phyloP scores from a whole-genome alignment of 2,329 filamentous ascomycete species.

The Verticillium dahliae region DNA sequence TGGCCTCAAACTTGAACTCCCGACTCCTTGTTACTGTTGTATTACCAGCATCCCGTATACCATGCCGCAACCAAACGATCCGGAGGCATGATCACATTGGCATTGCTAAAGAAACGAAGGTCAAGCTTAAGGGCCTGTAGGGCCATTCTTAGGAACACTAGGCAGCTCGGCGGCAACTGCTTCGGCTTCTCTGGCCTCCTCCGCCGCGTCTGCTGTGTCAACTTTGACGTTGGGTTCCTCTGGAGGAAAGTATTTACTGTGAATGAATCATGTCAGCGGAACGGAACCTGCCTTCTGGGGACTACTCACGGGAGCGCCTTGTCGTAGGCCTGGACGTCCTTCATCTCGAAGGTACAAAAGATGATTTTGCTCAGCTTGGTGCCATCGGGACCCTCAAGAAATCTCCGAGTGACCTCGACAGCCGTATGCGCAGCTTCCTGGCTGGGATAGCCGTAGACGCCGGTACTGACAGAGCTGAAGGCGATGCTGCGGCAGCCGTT shows the following conservation, averaged over 20 bases:
- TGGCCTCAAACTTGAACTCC: too few species aligned
- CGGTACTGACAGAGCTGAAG: constrained; percentile 81
- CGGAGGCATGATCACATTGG: too few species aligned
- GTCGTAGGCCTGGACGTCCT: constrained; percentile 72
- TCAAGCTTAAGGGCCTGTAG: constrained; percentile 4
- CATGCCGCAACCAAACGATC: background rate
- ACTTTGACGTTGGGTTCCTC: background rate
- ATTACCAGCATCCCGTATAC: background rate
- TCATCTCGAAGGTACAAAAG: constrained; percentile 76
- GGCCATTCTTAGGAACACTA: constrained; percentile 27
- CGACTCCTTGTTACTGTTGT: too few species aligned
- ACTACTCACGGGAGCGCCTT: constrained; percentile 63
- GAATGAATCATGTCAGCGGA: background rate
- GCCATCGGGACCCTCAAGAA: constrained; percentile 40
- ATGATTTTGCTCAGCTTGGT: constrained; percentile 63
- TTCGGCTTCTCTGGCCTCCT: constrained; percentile 16
- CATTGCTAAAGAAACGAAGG: background rate
- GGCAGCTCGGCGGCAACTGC: constrained; percentile 22
- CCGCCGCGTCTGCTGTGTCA: constrained; percentile 8
- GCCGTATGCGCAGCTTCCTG: constrained; percentile 66
- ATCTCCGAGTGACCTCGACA: constrained; percentile 49
- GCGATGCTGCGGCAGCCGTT: constrained; percentile 65
- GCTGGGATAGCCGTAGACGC: constrained; percentile 82
- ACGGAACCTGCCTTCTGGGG: background rate
- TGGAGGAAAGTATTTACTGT: constrained; percentile 11